A percentile compares a stretch with the other conserved stretches of the same genome.
Evolutionary conservation across 2,329 filamentous ascomycete species (phyloP).

Genomic region (Trichoderma aggressivum): DNA sequence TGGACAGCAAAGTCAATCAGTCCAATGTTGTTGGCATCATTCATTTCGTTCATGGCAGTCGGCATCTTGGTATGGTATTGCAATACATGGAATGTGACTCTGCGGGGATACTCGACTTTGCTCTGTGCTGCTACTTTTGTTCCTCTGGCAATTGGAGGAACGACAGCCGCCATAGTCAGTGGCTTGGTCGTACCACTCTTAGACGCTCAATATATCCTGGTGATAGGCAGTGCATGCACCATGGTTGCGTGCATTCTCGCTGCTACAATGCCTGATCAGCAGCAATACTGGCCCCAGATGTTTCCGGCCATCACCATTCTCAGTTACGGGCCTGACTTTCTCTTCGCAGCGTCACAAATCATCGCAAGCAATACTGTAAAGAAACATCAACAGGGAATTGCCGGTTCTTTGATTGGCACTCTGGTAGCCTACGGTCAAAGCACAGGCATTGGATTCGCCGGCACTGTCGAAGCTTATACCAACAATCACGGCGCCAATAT

Average conservation of each 20-base stretch:
- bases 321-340: neutral
- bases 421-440: neutral
- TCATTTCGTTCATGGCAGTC: neutral
- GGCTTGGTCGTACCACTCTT: neutral
- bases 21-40: neutral
- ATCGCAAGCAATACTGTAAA: neutral
- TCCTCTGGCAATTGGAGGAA: neutral
- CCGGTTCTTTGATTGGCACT: neutral
- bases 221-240: neutral
- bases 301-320: neutral
- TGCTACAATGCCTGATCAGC: neutral
- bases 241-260: neutral
- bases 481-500: neutral
- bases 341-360: neutral
- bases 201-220: neutral
- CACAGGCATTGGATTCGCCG: neutral
- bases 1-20: neutral
- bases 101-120: neutral
- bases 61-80: neutral
- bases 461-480: neutral
- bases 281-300: neutral
- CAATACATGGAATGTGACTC: neutral
- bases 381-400: neutral
- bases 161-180: neutral
- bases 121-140: neutral